phyloP scores from a whole-genome alignment of 768 basidiomycete species.

The Russula emetica region DNA sequence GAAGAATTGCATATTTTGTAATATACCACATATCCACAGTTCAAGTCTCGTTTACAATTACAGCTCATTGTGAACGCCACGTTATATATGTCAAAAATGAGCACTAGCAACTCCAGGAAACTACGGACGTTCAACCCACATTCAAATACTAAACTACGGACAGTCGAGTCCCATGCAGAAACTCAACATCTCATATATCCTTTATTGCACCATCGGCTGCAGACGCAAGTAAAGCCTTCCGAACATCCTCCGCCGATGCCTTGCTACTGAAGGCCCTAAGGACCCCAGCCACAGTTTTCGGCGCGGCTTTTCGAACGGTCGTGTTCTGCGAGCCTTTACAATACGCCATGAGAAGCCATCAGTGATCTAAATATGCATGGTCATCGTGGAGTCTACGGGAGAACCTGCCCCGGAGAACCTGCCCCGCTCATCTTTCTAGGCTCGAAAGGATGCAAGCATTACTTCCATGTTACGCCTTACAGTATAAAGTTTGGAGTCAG shows the following conservation, averaged over 20 bases:
- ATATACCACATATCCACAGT: conserved; percentile 1
- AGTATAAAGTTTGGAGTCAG: too few species aligned
- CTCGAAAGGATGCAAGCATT: too few species aligned
- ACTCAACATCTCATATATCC: too few species aligned
- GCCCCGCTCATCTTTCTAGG: too few species aligned
- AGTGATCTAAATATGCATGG: too few species aligned
- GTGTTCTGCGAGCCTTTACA: background rate
- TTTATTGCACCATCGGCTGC: too few species aligned
- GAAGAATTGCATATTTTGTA: conserved; percentile 46
- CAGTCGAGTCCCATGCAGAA: background rate
- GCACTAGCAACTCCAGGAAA: too few species aligned
- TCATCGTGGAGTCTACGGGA: too few species aligned
- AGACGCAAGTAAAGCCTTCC: background rate
- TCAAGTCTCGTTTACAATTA: background rate
- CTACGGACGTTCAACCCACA: background rate
- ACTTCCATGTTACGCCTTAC: too few species aligned
- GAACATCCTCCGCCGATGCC: background rate
- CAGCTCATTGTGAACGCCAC: background rate
- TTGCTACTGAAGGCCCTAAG: too few species aligned
- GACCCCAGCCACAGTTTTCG: background rate
- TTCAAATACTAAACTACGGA: background rate
- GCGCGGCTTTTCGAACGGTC: background rate
- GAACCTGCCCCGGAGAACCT: too few species aligned
- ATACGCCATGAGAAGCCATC: too few species aligned
- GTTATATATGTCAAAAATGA: background rate